Percentiles rank a stretch among this genome's conserved stretches.
phyloP scores from a whole-genome alignment of 1,139 yeast species.

The Saccharomyces hybrid region DNA sequence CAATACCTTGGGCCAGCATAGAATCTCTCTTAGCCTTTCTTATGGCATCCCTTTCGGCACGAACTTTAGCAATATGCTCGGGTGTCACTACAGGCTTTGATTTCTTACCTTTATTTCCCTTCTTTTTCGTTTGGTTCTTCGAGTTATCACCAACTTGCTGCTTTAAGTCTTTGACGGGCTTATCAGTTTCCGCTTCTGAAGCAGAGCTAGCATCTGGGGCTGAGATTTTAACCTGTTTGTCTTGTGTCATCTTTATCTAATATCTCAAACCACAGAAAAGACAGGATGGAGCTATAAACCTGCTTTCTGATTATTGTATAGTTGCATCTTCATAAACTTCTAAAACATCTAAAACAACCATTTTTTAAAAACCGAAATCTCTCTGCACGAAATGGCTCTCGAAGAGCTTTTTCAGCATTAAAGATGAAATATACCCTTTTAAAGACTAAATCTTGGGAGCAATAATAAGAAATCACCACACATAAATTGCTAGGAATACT shows the following conservation, averaged over 20 bases:
- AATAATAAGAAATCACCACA: no score
- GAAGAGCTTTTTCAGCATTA: background rate
- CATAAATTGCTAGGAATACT: background rate
- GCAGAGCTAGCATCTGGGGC: background rate
- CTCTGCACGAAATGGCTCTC: no score
- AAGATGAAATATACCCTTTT: background rate
- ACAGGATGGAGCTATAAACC: no score
- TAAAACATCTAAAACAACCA: no score
- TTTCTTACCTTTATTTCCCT: slow-evolving; percentile 20
- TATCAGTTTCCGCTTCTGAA: background rate
- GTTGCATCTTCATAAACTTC: no score
- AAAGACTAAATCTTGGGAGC: no score
- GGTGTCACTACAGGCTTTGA: slow-evolving; percentile 41
- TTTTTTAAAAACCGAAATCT: no score
- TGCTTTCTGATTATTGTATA: no score
- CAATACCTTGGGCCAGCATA: slow-evolving; percentile 39
- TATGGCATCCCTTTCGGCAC: slow-evolving; percentile 41
- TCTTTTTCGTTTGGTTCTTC: slow-evolving; percentile 4
- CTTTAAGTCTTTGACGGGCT: background rate
- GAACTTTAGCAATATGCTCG: slow-evolving; percentile 54
- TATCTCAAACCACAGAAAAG: no score
- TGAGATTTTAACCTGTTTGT: background rate
- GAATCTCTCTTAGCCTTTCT: slow-evolving; percentile 45
- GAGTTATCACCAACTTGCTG: background rate
- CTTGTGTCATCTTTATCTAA: no score